Evolutionary conservation across 306 rosid species (phyloP).

Genomic region (Castanea mollissima): DNA sequence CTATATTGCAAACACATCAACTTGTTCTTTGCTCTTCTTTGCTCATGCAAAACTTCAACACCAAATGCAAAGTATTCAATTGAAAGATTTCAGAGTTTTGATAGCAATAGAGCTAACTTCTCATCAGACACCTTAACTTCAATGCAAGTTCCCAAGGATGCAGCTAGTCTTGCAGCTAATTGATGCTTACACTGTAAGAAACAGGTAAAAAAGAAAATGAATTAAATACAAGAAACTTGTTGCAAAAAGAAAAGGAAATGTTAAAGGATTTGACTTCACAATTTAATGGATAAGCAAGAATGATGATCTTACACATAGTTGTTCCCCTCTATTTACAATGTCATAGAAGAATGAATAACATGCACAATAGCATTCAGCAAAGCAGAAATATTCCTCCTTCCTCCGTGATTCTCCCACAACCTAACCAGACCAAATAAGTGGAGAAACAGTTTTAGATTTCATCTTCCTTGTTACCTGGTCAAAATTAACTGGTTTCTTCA

Average conservation of each 20-base stretch:
- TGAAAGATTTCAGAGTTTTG: slow-evolving; percentile 37
- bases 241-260: not conserved
- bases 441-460: not conserved
- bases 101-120: slow-evolving; percentile 64
- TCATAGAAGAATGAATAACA: slow-evolving; percentile 92
- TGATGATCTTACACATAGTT: slow-evolving; percentile 67
- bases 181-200: slow-evolving; percentile 83
- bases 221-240: not conserved
- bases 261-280: not conserved
- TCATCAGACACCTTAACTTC: slow-evolving; percentile 79
- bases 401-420: slow-evolving; percentile 80
- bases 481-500: not conserved
- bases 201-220: not conserved
- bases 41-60: not conserved
- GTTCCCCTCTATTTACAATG: slow-evolving; percentile 82
- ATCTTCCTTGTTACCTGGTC: not conserved
- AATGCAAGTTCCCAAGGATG: slow-evolving; percentile 59
- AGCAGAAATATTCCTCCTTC: slow-evolving; percentile 80
- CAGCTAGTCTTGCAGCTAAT: slow-evolving; percentile 80
- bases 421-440: slow-evolving; percentile 28
- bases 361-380: slow-evolving; percentile 71
- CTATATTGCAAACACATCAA: not conserved
- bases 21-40: not conserved
- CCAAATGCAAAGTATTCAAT: not conserved
- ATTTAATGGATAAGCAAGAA: slow-evolving; percentile 14